phyloP scores from a whole-genome alignment of 306 rosid genomes.

The Ziziphus jujuba region DNA sequence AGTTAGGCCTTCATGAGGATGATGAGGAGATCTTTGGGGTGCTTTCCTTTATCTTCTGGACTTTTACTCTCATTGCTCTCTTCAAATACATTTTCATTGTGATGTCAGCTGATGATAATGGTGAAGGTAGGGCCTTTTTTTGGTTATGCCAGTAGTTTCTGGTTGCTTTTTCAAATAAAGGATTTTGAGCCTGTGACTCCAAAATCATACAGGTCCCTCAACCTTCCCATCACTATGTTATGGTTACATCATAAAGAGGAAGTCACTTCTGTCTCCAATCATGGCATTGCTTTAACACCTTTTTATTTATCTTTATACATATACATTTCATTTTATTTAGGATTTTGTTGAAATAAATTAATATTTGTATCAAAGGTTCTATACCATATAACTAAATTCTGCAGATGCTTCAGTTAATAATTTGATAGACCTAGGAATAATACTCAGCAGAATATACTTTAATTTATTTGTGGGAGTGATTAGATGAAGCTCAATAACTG shows the following conservation, averaged over 20 bases:
- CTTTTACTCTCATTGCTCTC: slow-evolving; percentile 72
- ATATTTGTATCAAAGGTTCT: not conserved
- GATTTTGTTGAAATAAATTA: no score
- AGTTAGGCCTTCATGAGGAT: slow-evolving; percentile 61
- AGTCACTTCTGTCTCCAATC: not conserved
- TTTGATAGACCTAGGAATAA: not conserved
- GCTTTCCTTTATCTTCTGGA: slow-evolving; percentile 81
- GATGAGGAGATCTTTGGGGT: slow-evolving; percentile 79
- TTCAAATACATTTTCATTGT: slow-evolving; percentile 75
- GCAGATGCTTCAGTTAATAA: not conserved
- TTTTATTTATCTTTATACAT: no score
- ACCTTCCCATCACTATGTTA: slow-evolving; percentile 8
- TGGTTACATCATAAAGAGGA: not conserved
- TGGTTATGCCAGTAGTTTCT: not conserved
- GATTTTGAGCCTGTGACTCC: not conserved
- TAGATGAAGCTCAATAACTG: slow-evolving; percentile 7
- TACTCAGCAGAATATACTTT: not conserved
- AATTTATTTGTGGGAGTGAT: not conserved
- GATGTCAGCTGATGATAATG: slow-evolving; percentile 76
- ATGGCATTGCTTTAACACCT: not conserved
- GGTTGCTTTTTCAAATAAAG: not conserved
- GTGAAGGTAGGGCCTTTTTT: slow-evolving; percentile 58
- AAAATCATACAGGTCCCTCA: not conserved
- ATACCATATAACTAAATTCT: not conserved
- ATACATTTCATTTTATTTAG: no score